Base-by-base conservation (phyloP, 176 grass and related monocot species). In the Olyra latifolia region DNA sequence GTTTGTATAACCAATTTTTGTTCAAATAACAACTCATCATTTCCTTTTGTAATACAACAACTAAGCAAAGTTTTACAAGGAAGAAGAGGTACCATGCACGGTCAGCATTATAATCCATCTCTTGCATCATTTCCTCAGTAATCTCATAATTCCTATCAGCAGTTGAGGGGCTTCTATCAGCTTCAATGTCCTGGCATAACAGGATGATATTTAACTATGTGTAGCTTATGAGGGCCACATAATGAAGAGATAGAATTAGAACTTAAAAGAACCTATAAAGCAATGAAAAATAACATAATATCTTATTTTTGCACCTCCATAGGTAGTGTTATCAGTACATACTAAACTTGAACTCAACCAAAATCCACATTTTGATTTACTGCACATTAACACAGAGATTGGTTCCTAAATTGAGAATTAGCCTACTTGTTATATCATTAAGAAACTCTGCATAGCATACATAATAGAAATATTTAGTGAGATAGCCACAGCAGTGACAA, bases 51-150 rank as follows among this genome's bases (percentile, higher is more conserved):
- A 45, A 23, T 17, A 56, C 35, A 32, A 2, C 74, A 40, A 66
- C 3, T 58, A 43, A 66, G 17, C 12, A 63, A 63, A 72, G 15
- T 46, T 41, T 69, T 84, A 77, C 2, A 19, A 67, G 61, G 27
- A 92, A 29, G 69, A 50, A 56, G 15, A 87, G 28, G 64, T 95
- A 98, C 92, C 96, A 98, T 84, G 92, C 92, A 76, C 85, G 92
- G 40, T 98, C 96, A 88, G 96, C 90, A 86, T 86, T 91, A 70
- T 98, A 93, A 30, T 98, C 90, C 92, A 98, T 98, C 55, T 93
- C 90, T 48, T 95, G 92, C 84, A 91, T 88, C 96, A 98, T 93
- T 86, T 98, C 96, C 59, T 95, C 96, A 0, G 92, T 93, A 67
- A 98, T 76, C 65, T 98, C 92, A 73, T 82, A 48, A 80, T 86